These are phyloP conservation scores for Zasmidium angulare DNA, from an alignment of 2,329 filamentous ascomycete species.

Conservation along the genomic window DNA sequence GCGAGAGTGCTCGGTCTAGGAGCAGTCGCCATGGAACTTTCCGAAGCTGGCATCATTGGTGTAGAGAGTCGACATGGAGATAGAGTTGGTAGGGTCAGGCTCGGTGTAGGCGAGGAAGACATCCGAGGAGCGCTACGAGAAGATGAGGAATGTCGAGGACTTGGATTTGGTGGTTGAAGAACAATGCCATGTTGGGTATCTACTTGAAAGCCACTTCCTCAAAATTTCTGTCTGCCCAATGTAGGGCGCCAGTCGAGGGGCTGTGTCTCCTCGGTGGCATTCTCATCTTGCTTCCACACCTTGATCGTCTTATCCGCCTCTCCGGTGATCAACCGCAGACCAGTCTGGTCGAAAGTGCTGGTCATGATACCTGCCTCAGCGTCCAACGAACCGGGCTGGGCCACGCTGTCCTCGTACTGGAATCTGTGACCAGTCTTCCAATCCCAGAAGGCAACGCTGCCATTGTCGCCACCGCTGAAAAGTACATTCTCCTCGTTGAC, in stretches of 20 bases:
- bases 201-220: not conserved
- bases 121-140: slow-evolving; percentile 83
- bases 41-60: slow-evolving; percentile 83
- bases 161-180: slow-evolving; percentile 58
- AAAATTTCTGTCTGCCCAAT: slow-evolving; percentile 70
- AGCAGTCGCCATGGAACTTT: slow-evolving; percentile 75
- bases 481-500: slow-evolving; percentile 95
- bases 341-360: slow-evolving; percentile 86
- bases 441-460: slow-evolving; percentile 96
- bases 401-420: slow-evolving; percentile 84
- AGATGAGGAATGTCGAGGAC: slow-evolving; percentile 78
- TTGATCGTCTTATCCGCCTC: slow-evolving; percentile 97
- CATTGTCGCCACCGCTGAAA: slow-evolving; percentile 94
- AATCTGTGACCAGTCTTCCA: slow-evolving; percentile 96
- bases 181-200: slow-evolving; percentile 5
- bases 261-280: slow-evolving; percentile 86
- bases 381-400: slow-evolving; percentile 89
- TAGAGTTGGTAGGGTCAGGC: slow-evolving; percentile 79
- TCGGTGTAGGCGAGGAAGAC: slow-evolving; percentile 88
- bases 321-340: slow-evolving; percentile 84
- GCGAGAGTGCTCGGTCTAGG: slow-evolving; percentile 62
- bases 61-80: slow-evolving; percentile 77
- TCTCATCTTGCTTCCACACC: slow-evolving; percentile 92
- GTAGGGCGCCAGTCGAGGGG: slow-evolving; percentile 90
- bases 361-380: slow-evolving; percentile 95